A percentile compares a stretch with the other conserved stretches of the same genome.
Evolutionary conservation across 2,329 filamentous ascomycete species (phyloP).

Genomic region (Cladosporium halotolerans): DNA sequence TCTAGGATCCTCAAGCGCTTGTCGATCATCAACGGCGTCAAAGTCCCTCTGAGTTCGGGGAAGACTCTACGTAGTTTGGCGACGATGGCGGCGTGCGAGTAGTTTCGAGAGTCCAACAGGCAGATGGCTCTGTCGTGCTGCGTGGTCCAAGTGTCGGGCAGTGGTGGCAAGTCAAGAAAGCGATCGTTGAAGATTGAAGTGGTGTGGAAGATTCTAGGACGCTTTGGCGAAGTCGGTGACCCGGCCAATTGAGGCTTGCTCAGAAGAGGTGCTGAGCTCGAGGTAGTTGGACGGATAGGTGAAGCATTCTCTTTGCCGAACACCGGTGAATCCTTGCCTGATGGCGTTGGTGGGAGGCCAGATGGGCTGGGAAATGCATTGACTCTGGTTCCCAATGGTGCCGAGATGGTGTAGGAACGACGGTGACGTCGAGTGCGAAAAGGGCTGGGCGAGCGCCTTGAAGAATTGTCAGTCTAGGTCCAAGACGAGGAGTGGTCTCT

Average conservation of each 20-base stretch:
- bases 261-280: conserved; percentile 5
- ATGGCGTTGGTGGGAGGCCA: conserved; percentile 4
- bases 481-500: background rate
- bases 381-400: conserved; percentile 4
- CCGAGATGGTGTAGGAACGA: conserved; percentile 11
- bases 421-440: conserved; percentile 2
- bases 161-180: conserved; percentile 21
- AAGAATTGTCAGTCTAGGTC: background rate
- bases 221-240: background rate
- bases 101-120: conserved; percentile 28
- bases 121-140: conserved; percentile 32
- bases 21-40: conserved; percentile 30
- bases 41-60: conserved; percentile 21
- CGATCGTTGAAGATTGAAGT: conserved; percentile 19
- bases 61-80: conserved; percentile 26
- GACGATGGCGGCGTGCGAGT: conserved; percentile 25
- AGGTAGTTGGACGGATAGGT: background rate
- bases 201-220: conserved; percentile 11
- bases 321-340: background rate
- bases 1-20: conserved; percentile 31
- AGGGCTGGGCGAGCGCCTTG: conserved; percentile 2
- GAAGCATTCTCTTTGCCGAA: conserved; percentile 6
- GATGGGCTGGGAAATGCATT: conserved; percentile 10
- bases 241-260: background rate
- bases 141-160: conserved; percentile 26